Percentiles rank a stretch among this genome's conserved stretches.
Evolutionary conservation across 257 asterid genomes (phyloP).

Genomic region (Apocynum venetum): DNA sequence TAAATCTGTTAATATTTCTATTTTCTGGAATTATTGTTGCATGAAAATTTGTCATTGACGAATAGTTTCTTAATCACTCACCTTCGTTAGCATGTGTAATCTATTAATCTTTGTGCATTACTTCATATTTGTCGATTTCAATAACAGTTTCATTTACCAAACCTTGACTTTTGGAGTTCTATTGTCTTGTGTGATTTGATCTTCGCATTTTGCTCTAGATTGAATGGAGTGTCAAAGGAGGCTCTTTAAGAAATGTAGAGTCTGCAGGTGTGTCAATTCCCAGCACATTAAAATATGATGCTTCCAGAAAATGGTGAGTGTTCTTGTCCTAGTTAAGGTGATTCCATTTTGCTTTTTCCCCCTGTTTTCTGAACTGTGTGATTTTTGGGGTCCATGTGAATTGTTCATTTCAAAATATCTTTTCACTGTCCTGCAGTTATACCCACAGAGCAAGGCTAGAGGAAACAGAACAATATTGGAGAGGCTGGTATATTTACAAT

Average conservation of each 20-base stretch:
- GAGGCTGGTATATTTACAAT: slow-evolving; percentile 67
- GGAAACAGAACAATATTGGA: slow-evolving; percentile 93
- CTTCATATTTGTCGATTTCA: background rate
- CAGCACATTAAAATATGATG: slow-evolving; percentile 73
- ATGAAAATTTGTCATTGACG: background rate
- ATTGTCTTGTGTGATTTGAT: background rate
- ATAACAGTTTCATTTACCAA: background rate
- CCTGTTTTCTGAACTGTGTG: slow-evolving; percentile 2
- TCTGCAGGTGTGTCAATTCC: slow-evolving; percentile 94
- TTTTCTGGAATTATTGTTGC: background rate
- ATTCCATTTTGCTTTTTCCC: slow-evolving; percentile 2
- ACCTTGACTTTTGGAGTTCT: background rate
- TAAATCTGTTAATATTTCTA: background rate
- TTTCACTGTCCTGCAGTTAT: slow-evolving; percentile 40
- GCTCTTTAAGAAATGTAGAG: slow-evolving; percentile 79
- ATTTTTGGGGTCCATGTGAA: background rate
- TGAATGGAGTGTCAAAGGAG: slow-evolving; percentile 96
- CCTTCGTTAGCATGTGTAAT: background rate
- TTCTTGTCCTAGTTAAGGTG: slow-evolving; percentile 12
- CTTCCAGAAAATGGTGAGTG: slow-evolving; percentile 74
- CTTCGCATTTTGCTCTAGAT: slow-evolving; percentile 40
- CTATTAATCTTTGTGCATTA: background rate
- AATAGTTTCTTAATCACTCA: background rate
- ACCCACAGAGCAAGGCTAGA: slow-evolving; percentile 81
- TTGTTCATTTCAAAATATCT: background rate